phyloP scores from a whole-genome alignment of 2,329 filamentous ascomycete genomes.

The Aspergillus sp. region DNA sequence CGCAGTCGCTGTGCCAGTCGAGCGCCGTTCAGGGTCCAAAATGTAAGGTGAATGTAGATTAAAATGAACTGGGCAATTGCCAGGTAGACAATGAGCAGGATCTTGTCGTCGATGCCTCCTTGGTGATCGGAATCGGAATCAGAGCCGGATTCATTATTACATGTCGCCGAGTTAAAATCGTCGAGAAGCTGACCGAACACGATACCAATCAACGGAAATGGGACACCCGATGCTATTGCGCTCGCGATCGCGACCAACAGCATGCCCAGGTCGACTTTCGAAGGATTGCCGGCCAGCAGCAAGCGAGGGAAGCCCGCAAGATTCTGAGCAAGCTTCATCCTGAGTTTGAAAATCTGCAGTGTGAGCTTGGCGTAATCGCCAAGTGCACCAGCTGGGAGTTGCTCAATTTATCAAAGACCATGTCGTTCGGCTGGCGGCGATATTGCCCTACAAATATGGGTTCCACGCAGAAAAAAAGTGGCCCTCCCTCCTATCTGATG shows the following conservation, averaged over 20 bases:
- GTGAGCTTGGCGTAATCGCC: conserved; percentile 3
- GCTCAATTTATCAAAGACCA: conserved; percentile 3
- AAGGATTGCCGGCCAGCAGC: conserved; percentile 23
- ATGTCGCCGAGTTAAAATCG: conserved; percentile 36
- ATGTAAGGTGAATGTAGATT: conserved; percentile 64
- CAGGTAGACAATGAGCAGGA: conserved; percentile 57
- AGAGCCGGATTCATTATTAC: conserved; percentile 3
- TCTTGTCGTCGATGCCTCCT: conserved; percentile 10
- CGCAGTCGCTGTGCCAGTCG: conserved; percentile 63
- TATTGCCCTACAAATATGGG: background rate
- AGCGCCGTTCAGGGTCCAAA: conserved; percentile 64
- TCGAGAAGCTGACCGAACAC: conserved; percentile 43
- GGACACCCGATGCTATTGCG: conserved; percentile 38
- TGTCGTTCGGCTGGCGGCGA: background rate
- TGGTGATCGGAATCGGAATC: background rate
- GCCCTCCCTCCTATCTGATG: background rate
- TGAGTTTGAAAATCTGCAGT: conserved; percentile 6
- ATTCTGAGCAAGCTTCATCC: conserved; percentile 31
- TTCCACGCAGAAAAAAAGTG: background rate
- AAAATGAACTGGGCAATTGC: conserved; percentile 62
- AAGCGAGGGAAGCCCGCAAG: conserved; percentile 37
- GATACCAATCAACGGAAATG: conserved; percentile 40
- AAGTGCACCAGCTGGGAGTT: conserved; percentile 1
- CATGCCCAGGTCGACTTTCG: conserved; percentile 24
- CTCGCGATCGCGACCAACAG: conserved; percentile 29